Evolutionary conservation across 164 flowering plant genomes (phyloP).

Genomic region (Aristolochia contorta): DNA sequence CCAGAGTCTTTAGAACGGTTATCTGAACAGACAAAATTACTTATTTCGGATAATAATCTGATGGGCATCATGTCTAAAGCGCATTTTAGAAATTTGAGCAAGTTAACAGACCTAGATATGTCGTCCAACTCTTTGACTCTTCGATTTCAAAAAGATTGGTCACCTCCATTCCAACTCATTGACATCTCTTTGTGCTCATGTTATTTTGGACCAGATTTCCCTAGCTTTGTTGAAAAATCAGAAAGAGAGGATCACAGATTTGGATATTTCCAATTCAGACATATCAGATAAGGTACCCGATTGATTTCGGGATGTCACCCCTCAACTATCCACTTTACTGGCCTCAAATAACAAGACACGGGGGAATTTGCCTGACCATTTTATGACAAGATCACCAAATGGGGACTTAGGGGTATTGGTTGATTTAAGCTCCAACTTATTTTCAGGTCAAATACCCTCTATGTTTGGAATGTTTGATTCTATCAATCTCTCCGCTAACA

Average conservation of each 20-base stretch:
- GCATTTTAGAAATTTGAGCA: background rate
- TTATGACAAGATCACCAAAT: background rate
- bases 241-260: background rate
- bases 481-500: constrained; percentile 1
- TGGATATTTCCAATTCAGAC: constrained; percentile 2
- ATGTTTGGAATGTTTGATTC: background rate
- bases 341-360: background rate
- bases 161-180: constrained; percentile 2
- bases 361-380: background rate
- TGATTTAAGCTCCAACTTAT: background rate
- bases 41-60: background rate
- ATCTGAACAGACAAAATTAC: background rate
- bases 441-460: background rate
- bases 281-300: background rate
- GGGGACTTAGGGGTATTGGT: background rate
- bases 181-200: background rate
- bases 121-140: background rate
- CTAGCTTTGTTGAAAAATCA: constrained; percentile 1
- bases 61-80: background rate
- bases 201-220: background rate
- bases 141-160: background rate
- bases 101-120: background rate
- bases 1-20: background rate
- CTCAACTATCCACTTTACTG: background rate
- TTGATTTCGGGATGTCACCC: constrained; percentile 1